A percentile compares a stretch with the other conserved stretches of the same genome.
Evolutionary conservation across 2,329 filamentous ascomycete genomes (phyloP).

Genomic region (Aspergillus thermomutatus): DNA sequence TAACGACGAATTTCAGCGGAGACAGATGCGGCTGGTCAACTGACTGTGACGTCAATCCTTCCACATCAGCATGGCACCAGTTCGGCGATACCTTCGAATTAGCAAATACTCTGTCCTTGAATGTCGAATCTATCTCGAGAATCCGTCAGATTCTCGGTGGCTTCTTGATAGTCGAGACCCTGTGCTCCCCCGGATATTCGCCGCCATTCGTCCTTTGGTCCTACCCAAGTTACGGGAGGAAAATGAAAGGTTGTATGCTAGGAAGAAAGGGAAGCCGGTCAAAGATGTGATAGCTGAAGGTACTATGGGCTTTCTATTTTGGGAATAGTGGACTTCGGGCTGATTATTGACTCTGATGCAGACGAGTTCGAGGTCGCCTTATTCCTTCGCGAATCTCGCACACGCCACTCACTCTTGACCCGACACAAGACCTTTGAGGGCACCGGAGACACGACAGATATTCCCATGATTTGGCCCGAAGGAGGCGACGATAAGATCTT

Average conservation of each 20-base stretch:
- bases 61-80: slow-evolving; percentile 69
- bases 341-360: slow-evolving; percentile 33
- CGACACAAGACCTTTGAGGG: slow-evolving; percentile 77
- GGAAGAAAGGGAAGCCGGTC: slow-evolving; percentile 74
- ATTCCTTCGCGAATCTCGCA: slow-evolving; percentile 82
- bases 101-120: slow-evolving; percentile 94
- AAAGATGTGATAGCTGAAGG: slow-evolving; percentile 85
- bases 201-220: slow-evolving; percentile 79
- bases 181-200: slow-evolving; percentile 76
- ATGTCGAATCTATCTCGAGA: slow-evolving; percentile 92
- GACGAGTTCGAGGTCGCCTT: slow-evolving; percentile 96
- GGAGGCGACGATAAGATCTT: slow-evolving; percentile 41
- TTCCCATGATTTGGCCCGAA: background rate
- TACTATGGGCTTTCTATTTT: slow-evolving; percentile 32
- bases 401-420: slow-evolving; percentile 78
- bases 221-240: slow-evolving; percentile 90
- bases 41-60: background rate
- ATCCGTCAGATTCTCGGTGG: slow-evolving; percentile 74
- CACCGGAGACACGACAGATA: slow-evolving; percentile 33
- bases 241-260: slow-evolving; percentile 58
- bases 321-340: background rate
- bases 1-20: background rate
- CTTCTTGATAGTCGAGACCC: slow-evolving; percentile 79
- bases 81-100: slow-evolving; percentile 85
- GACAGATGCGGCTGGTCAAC: background rate